Percentiles rank a stretch among this genome's conserved stretches.
These are phyloP conservation scores for Haematococcus lacustris DNA, from an alignment of 139 green algal genomes.

Conservation along the genomic window DNA sequence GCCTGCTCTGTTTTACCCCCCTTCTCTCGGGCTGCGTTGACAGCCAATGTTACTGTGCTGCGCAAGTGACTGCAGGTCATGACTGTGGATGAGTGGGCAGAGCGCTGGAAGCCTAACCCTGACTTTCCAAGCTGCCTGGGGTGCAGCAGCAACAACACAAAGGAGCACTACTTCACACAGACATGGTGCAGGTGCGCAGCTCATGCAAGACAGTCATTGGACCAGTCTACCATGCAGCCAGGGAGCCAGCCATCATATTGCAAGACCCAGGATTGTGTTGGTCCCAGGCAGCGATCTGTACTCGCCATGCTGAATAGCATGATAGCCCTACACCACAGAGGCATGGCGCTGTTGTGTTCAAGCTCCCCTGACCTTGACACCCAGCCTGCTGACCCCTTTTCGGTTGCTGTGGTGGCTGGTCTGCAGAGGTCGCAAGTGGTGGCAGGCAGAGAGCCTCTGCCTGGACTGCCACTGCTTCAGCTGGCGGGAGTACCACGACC, in stretches of 20 bases:
- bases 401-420: not conserved
- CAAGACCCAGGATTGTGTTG: not conserved
- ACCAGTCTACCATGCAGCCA: not conserved
- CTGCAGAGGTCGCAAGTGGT: constrained; percentile 70
- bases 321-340: not conserved
- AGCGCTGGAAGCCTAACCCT: constrained; percentile 78
- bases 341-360: not conserved
- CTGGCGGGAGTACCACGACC: constrained; percentile 75
- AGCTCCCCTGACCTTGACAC: not conserved
- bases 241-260: not conserved
- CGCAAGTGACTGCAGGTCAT: constrained; percentile 53
- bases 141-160: constrained; percentile 67
- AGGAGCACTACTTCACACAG: constrained; percentile 85
- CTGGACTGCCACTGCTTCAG: constrained; percentile 82
- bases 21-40: not conserved
- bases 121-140: constrained; percentile 74
- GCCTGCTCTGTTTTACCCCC: not conserved
- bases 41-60: not conserved
- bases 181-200: constrained; percentile 42
- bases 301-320: not conserved
- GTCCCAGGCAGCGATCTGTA: not conserved
- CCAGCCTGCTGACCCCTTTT: too few species aligned
- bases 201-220: not conserved
- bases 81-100: constrained; percentile 79
- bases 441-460: constrained; percentile 83